Conservation (phyloP, 1,284 basidiomycete species). For the Cutaneotrichosporon mucoides region DNA sequence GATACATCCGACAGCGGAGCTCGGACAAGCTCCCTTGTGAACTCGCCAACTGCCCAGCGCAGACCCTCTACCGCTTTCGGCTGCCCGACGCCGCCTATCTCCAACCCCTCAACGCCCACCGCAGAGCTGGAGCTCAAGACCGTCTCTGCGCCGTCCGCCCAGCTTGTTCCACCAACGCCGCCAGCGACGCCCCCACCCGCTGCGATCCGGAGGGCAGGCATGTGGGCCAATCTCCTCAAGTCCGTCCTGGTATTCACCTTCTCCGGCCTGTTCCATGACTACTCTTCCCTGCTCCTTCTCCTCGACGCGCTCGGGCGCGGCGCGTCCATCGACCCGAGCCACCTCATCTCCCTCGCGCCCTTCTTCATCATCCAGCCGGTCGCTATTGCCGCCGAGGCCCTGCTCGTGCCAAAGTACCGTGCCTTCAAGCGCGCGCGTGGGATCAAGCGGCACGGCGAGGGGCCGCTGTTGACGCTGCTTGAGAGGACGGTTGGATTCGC, state of each 20-base stretch:
- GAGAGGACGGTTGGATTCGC: slow-evolving; percentile 37
- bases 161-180: neutral
- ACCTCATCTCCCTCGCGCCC: slow-evolving; percentile 27
- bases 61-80: no score
- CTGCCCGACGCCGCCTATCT: slow-evolving; percentile 4
- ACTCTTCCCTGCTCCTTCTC: slow-evolving; percentile 24
- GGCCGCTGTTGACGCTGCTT: slow-evolving; percentile 8
- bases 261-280: slow-evolving; percentile 41
- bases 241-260: slow-evolving; percentile 37
- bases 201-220: neutral
- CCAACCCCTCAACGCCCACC: slow-evolving; percentile 26
- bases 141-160: neutral
- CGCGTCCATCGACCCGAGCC: slow-evolving; percentile 4
- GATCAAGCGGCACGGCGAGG: slow-evolving; percentile 13
- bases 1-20: no score
- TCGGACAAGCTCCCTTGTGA: no score
- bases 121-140: neutral
- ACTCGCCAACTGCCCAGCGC: no score
- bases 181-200: slow-evolving; percentile 14
- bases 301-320: slow-evolving; percentile 17
- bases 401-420: slow-evolving; percentile 30
- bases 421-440: slow-evolving; percentile 3
- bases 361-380: slow-evolving; percentile 43
- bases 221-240: slow-evolving; percentile 36
- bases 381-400: slow-evolving; percentile 33